Percentiles rank a stretch among this genome's conserved stretches.
These are phyloP conservation scores for Chytridiales sp. DNA, from an alignment of 371 early-diverging fungal genomes.

Conservation along the genomic window DNA sequence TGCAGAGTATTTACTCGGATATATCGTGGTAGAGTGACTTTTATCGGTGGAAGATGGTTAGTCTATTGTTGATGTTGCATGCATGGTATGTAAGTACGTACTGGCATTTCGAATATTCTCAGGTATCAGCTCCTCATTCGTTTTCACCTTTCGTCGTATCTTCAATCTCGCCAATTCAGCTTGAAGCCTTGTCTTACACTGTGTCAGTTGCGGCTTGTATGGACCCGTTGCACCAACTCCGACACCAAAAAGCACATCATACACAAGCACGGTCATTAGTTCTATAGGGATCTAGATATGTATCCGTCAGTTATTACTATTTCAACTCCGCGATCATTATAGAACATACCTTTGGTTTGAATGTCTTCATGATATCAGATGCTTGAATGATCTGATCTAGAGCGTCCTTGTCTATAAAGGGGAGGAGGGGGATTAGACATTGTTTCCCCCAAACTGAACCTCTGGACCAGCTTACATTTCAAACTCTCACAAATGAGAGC, in stretches of 20 bases:
- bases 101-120: conserved; percentile 45
- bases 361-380: conserved; percentile 49
- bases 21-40: conserved; percentile 61
- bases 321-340: too few species aligned
- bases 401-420: conserved; percentile 49
- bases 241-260: conserved; percentile 80
- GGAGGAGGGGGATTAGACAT: conserved; percentile 1
- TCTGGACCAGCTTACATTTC: conserved; percentile 61
- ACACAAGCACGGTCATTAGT: conserved; percentile 60
- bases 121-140: conserved; percentile 72
- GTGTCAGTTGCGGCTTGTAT: conserved; percentile 64
- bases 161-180: conserved; percentile 76
- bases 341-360: conserved; percentile 56
- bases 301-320: too few species aligned
- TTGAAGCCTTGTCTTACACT: conserved; percentile 67
- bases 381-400: conserved; percentile 57
- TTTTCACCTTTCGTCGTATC: conserved; percentile 59
- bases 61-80: not conserved
- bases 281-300: conserved; percentile 2
- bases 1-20: conserved; percentile 79
- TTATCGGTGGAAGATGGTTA: conserved; percentile 10
- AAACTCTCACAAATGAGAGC: conserved; percentile 90
- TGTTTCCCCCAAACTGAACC: not conserved
- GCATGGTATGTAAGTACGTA: conserved; percentile 3
- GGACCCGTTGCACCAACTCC: conserved; percentile 68